Conservation (phyloP, 2,329 filamentous ascomycete species). For the Botrytis hyacinthi region DNA sequence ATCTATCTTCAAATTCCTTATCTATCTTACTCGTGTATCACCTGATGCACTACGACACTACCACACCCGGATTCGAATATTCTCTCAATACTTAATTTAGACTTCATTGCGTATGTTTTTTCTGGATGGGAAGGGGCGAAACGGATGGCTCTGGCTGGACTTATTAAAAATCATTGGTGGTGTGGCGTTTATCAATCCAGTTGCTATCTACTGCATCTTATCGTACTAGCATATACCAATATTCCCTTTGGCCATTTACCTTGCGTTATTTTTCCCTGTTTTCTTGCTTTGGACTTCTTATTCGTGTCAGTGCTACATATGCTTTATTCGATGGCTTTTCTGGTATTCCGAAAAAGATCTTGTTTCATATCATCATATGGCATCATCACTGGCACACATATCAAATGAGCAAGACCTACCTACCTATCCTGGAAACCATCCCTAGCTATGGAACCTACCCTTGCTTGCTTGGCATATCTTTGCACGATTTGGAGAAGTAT, state of each 20-base stretch:
- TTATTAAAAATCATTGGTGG: slow-evolving; percentile 12
- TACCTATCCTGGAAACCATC: neutral
- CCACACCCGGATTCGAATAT: neutral
- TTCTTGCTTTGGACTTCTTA: slow-evolving; percentile 5
- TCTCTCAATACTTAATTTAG: slow-evolving; percentile 11
- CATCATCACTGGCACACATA: slow-evolving; percentile 8
- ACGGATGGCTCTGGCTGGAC: slow-evolving; percentile 8
- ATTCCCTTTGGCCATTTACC: slow-evolving; percentile 1
- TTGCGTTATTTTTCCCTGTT: slow-evolving; percentile 8
- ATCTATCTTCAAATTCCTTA: slow-evolving; percentile 8
- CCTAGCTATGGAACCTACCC: neutral
- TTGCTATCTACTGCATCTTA: slow-evolving; percentile 11
- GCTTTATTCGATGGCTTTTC: slow-evolving; percentile 5
- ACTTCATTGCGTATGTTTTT: slow-evolving; percentile 8
- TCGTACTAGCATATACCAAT: slow-evolving; percentile 21
- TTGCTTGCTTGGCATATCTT: slow-evolving; percentile 15
- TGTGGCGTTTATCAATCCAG: slow-evolving; percentile 10
- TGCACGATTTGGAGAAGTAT: slow-evolving; percentile 13
- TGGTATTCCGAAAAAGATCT: neutral
- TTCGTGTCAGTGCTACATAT: slow-evolving; percentile 12
- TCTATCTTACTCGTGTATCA: slow-evolving; percentile 11
- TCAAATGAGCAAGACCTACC: slow-evolving; percentile 3
- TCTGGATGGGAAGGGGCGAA: slow-evolving; percentile 3
- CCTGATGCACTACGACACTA: slow-evolving; percentile 14
- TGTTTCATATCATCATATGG: slow-evolving; percentile 15